Base-by-base conservation (phyloP, 257 asterid genomes). In the Nyctanthes arbortristis region DNA sequence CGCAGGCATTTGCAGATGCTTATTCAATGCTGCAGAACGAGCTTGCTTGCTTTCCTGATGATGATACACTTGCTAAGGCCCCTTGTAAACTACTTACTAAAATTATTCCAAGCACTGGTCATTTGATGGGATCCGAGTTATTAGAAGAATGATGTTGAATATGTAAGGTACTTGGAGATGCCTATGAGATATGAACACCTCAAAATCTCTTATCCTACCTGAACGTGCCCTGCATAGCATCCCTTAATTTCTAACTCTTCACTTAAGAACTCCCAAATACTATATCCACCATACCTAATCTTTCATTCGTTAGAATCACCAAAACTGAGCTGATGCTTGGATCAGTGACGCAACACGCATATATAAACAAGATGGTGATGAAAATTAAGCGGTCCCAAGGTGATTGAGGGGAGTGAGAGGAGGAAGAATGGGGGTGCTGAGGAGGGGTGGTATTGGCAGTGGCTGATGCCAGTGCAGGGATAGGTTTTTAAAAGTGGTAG, bases 1-100 rank as follows among this genome's bases (percentile, higher is more conserved):
- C 76, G 80, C 87, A 93, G 97, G 97, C 99, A 74, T 93, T 91
- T 82, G 96, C 97, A 3, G 99, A 93, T 91, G 99, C 99, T 76
- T 82, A 93, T 89, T 85, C 91, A 67, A 86, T 85, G 87, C 84
- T 93, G 75, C 88, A 87, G 79, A 83, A 77, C 66, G 96, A 87
- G 85, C 82, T 87, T 57, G 56, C 86, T 31, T 73, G 79, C 71
- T 78, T 85, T 66, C 76, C 81, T 43, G 81, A 80, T 55, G 90
- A 81, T 72, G 92, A 75, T 57, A 63, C 75, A 47, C 73, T 73
- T 82, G 55, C 76, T 72, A 80, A 66, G 73, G 80, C 84, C 54
- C 61, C 83, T 45, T 49, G 78, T 64, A 84, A 87, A 84, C 77
- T 93, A 77, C 99, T 93, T 62, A 92, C 96, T 12, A 91, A 87